Conservation (phyloP, 169 alveolate genomes). For the Eimeria nieschulzi region DNA sequence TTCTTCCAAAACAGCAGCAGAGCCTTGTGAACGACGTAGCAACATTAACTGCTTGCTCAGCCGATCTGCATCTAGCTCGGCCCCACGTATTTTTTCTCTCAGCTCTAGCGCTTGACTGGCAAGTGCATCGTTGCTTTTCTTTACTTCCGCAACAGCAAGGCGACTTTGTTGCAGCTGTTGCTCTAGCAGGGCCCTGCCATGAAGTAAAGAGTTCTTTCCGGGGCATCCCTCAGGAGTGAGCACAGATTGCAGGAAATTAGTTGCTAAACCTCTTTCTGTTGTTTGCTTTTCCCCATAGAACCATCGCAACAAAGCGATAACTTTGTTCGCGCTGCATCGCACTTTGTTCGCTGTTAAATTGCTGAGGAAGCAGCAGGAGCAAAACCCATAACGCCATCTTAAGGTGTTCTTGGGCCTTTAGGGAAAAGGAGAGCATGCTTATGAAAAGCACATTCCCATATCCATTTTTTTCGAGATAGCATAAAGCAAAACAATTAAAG, state of each 20-base stretch:
- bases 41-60: conserved; percentile 52
- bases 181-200: conserved; percentile 43
- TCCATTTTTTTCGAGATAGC: no score
- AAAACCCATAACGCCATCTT: conserved; percentile 2
- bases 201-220: neutral
- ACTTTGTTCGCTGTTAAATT: conserved; percentile 15
- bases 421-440: neutral
- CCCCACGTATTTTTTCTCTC: neutral
- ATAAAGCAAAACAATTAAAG: no score
- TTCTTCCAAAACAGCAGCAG: conserved; percentile 4
- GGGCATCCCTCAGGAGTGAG: neutral
- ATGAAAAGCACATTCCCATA: neutral
- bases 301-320: neutral
- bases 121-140: conserved; percentile 38
- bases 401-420: neutral
- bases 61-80: conserved; percentile 35
- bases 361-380: conserved; percentile 18
- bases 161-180: conserved; percentile 24
- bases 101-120: conserved; percentile 40
- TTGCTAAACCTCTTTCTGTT: neutral
- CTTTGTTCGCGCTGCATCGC: neutral
- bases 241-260: neutral
- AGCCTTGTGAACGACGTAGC: conserved; percentile 33
- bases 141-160: neutral
- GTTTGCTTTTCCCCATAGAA: conserved; percentile 47